Conservation (phyloP, 345 rosid genomes). For the Eucalyptus guilfoylei region DNA sequence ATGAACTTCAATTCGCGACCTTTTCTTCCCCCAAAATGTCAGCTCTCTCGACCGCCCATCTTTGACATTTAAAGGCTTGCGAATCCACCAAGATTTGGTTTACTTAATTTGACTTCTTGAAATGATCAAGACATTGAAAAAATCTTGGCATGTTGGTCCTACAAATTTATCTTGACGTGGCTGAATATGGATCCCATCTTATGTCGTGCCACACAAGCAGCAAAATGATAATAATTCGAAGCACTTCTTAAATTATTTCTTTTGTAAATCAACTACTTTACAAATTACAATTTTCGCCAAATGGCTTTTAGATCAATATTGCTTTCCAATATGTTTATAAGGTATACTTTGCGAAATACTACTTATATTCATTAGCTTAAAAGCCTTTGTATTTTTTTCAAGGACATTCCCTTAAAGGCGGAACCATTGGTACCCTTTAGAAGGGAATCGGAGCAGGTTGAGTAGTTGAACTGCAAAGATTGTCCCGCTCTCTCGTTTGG, state of each 20-base stretch:
- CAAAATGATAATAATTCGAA: neutral
- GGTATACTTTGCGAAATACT: neutral
- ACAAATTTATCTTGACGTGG: neutral
- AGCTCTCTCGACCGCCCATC: neutral
- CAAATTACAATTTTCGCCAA: neutral
- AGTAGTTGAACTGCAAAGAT: neutral
- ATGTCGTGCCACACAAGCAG: neutral
- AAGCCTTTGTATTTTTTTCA: neutral
- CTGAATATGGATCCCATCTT: neutral
- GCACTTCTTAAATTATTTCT: too few relatives aligned
- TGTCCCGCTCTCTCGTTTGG: neutral
- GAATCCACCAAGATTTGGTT: neutral
- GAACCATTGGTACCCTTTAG: neutral
- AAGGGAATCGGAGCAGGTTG: neutral
- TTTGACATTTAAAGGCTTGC: neutral
- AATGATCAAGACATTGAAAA: neutral
- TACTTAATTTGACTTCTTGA: neutral
- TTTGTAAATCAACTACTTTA: neutral
- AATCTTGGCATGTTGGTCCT: neutral
- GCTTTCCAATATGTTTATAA: too few relatives aligned
- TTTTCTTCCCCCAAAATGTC: neutral
- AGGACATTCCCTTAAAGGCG: neutral
- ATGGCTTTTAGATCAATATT: too few relatives aligned
- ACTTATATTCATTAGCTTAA: neutral
- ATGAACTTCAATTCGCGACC: neutral